Conservation (phyloP, 176 grass and related monocot species). For the Calamus simplicifolius region DNA sequence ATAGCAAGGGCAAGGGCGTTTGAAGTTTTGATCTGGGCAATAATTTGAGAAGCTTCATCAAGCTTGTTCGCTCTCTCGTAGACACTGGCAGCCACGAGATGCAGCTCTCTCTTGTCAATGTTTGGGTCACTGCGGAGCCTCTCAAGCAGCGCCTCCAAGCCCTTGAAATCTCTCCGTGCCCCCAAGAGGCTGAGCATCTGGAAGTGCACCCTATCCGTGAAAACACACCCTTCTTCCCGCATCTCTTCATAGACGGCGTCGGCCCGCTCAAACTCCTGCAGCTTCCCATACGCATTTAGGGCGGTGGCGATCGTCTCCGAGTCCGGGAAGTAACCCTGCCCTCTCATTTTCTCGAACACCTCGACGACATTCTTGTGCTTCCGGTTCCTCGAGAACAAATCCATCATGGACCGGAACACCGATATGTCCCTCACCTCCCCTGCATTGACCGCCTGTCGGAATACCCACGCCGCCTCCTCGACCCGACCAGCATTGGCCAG, state of each 20-base stretch:
- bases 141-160: conserved; percentile 41
- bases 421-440: conserved; percentile 59
- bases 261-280: conserved; percentile 66
- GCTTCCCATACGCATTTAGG: conserved; percentile 79
- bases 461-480: conserved; percentile 88
- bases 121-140: conserved; percentile 52
- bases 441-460: conserved; percentile 38
- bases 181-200: conserved; percentile 94
- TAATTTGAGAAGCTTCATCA: conserved; percentile 60
- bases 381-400: conserved; percentile 55
- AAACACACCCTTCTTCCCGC: conserved; percentile 65
- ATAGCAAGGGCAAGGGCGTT: background rate
- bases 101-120: conserved; percentile 82
- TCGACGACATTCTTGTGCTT: conserved; percentile 59
- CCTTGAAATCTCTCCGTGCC: conserved; percentile 58
- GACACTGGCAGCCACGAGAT: conserved; percentile 50
- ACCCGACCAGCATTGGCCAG: conserved; percentile 65
- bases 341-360: conserved; percentile 80
- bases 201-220: conserved; percentile 87
- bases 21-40: conserved; percentile 50
- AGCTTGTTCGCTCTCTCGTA: conserved; percentile 70
- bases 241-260: conserved; percentile 42
- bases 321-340: conserved; percentile 48
- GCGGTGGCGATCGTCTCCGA: conserved; percentile 71
- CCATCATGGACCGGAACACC: conserved; percentile 58